A percentile compares a stretch with the other conserved stretches of the same genome.
These are phyloP conservation scores for Zangia roseola DNA, from an alignment of 768 basidiomycete genomes.

Conservation along the genomic window DNA sequence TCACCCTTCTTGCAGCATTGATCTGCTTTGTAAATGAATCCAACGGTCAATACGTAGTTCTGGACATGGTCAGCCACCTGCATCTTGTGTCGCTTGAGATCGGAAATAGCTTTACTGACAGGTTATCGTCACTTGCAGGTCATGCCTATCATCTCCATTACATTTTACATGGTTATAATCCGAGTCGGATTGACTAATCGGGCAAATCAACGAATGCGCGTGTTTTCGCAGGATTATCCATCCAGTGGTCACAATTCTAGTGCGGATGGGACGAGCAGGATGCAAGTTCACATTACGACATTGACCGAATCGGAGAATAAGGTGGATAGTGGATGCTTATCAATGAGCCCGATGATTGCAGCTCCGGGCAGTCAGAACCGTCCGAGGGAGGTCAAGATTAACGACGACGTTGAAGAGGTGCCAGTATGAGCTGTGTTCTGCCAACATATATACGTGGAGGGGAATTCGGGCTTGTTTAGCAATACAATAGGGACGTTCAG, in stretches of 20 bases:
- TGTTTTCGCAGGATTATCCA: too few species aligned
- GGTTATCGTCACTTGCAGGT: neutral
- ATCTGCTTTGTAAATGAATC: neutral
- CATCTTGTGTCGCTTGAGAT: too few species aligned
- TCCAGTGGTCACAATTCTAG: neutral
- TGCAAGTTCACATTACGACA: neutral
- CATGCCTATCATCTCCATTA: slow-evolving; percentile 13
- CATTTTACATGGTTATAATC: slow-evolving; percentile 14
- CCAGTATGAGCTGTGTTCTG: too few species aligned
- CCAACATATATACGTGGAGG: too few species aligned
- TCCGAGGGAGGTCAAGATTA: neutral
- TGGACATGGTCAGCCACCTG: slow-evolving; percentile 8
- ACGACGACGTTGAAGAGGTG: neutral
- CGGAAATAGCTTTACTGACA: neutral
- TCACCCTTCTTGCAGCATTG: slow-evolving; percentile 5
- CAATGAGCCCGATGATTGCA: neutral
- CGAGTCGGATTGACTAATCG: neutral
- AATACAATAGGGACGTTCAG: too few species aligned
- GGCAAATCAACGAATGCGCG: neutral
- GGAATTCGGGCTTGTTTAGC: too few species aligned
- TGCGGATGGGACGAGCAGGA: neutral
- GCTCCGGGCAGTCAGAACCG: neutral
- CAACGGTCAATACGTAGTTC: slow-evolving; percentile 10
- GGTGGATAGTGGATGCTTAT: neutral
- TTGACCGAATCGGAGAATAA: neutral